Conservation (phyloP, 495 filamentous ascomycete genomes). For the Neurospora sp. region DNA sequence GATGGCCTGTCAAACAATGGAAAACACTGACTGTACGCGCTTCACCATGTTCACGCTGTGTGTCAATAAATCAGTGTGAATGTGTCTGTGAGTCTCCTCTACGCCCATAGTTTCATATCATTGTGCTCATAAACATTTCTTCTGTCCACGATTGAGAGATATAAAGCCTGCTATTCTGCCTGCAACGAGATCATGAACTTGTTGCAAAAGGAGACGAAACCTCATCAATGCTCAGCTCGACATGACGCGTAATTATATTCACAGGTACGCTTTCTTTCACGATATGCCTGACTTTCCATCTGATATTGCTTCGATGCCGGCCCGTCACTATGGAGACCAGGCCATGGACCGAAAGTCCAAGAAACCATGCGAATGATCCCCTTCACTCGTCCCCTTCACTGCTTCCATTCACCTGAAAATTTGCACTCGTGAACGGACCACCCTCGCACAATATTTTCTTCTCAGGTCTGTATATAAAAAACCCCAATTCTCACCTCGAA, state of each 20-base stretch:
- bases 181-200: fast-evolving
- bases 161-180: not conserved
- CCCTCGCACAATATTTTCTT: not conserved
- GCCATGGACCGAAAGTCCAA: not conserved
- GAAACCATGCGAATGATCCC: not conserved
- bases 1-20: not conserved
- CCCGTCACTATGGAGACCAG: not conserved
- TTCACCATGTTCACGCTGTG: not conserved
- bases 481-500: not conserved
- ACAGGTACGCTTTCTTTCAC: fast-evolving
- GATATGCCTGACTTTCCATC: not conserved
- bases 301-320: not conserved
- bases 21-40: not conserved
- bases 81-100: not conserved
- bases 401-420: fast-evolving
- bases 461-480: not conserved
- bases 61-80: not conserved
- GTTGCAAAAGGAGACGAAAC: not conserved
- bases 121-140: not conserved
- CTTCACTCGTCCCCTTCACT: not conserved
- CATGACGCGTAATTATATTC: not conserved
- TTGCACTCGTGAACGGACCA: not conserved
- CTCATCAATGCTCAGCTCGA: not conserved
- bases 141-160: not conserved
- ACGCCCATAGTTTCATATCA: not conserved